Evolutionary conservation across 257 asterid genomes (phyloP).

Genomic region (Solanum peruvianum): DNA sequence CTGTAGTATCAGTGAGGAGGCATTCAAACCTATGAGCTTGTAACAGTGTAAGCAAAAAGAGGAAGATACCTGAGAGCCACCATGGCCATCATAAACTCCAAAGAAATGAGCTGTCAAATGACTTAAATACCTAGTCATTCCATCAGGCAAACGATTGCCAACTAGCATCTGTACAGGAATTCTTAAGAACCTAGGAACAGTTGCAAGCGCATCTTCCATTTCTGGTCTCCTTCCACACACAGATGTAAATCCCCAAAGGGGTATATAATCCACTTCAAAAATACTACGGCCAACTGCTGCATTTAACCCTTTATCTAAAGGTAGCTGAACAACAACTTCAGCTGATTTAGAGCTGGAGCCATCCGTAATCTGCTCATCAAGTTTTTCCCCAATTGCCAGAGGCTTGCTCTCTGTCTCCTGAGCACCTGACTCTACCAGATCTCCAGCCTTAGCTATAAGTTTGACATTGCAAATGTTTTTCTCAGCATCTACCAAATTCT

Average conservation of each 20-base stretch:
- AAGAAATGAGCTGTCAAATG: slow-evolving; percentile 82
- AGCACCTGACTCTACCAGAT: slow-evolving; percentile 10
- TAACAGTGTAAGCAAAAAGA: background rate
- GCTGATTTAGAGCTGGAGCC: slow-evolving; percentile 28
- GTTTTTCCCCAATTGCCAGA: slow-evolving; percentile 8
- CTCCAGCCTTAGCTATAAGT: slow-evolving; percentile 18
- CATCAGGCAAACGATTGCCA: slow-evolving; percentile 41
- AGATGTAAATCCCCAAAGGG: slow-evolving; percentile 87
- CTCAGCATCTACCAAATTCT: slow-evolving; percentile 23
- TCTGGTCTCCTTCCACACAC: slow-evolving; percentile 88
- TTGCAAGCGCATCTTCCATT: slow-evolving; percentile 76
- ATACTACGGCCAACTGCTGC: slow-evolving; percentile 45
- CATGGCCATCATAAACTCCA: slow-evolving; percentile 97
- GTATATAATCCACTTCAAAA: slow-evolving; percentile 75
- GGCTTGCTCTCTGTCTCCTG: slow-evolving; percentile 15
- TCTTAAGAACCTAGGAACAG: slow-evolving; percentile 58
- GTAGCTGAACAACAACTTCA: slow-evolving; percentile 9
- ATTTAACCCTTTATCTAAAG: slow-evolving; percentile 18
- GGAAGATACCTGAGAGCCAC: slow-evolving; percentile 70
- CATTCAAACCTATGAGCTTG: background rate
- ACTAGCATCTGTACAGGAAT: slow-evolving; percentile 55
- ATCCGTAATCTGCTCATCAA: slow-evolving; percentile 24
- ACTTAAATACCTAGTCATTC: slow-evolving; percentile 30
- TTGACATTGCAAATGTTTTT: slow-evolving; percentile 20
- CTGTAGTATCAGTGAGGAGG: background rate